Evolutionary conservation across 1,139 yeast genomes (phyloP), one percentile per base, ranked within the genome.

Genomic region (Martiniozyma asiatica): DNA sequence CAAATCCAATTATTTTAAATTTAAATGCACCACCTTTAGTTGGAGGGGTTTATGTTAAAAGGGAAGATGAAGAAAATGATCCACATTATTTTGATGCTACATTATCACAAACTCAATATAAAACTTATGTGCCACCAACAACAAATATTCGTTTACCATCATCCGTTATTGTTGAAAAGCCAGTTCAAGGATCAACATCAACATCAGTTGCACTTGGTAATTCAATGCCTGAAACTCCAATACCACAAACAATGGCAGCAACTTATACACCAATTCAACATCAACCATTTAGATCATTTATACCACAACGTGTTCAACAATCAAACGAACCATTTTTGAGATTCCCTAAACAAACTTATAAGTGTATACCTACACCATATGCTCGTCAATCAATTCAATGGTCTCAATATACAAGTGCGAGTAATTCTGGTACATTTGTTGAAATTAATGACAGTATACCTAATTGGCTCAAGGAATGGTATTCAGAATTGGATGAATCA

Each of bases 1-100:
- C 95, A 1, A 84, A 76, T 36, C 92, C 96, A 1, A 68, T 74
- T 2, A 75, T 76, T 45, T 92, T 93, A 8, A 73, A 66, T 15
- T 69, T 82, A 30, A 76, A 79, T 47, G 93, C 95, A 0, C 97
- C 97, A 9, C 98, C 99, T 5, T 55, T 84, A 23, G 71, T 80
- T 21, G 99, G 99, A 17, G 92, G 82, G 24, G 95, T 87, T 6
- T 89, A 80, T 50, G 56, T 76, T 38, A 69, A 92, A 35, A 80
- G 82, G 1, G 71, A 75, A 24, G 73, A 75, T 40, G 73, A 73
- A 23, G 74, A 74, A 35, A 95, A 84, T 49, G 92, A 79, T 51
- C 61, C 74, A 40, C 87, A 87, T 33, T 87, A 78, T 51, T 77
- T 74, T 50, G 65, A 74, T 35, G 42, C 37, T 3, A 31, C 47